Evolutionary conservation across 1,139 yeast genomes (phyloP).

Genomic region (Suhomyces anneliseae): DNA sequence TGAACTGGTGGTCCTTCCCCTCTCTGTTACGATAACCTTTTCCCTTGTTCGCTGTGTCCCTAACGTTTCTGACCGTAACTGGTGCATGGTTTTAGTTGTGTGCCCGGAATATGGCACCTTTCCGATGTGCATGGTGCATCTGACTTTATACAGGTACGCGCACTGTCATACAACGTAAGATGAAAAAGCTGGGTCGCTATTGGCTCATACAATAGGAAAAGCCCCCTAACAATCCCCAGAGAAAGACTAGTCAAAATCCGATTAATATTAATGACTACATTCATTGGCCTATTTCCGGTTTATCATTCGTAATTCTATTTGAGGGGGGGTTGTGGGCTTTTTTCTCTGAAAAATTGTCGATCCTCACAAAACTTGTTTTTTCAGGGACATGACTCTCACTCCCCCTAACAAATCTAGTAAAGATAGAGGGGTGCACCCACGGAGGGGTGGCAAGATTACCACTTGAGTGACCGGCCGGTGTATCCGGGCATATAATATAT

Average conservation of each 20-base stretch:
- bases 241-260: neutral
- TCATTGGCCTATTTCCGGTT: too few species aligned
- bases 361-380: too few species aligned
- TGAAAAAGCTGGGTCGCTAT: slow-evolving; percentile 4
- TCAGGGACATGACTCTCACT: too few species aligned
- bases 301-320: too few species aligned
- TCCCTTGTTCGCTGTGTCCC: neutral
- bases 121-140: neutral
- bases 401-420: too few species aligned
- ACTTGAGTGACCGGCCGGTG: too few species aligned
- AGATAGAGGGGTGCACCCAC: too few species aligned
- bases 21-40: neutral
- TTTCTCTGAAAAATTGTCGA: too few species aligned
- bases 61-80: neutral
- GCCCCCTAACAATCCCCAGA: slow-evolving; percentile 3
- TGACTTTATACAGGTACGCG: neutral
- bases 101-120: neutral
- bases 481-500: too few species aligned
- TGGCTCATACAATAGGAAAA: slow-evolving; percentile 1
- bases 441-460: too few species aligned
- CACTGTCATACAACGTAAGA: neutral
- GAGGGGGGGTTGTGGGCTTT: neutral
- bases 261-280: too few species aligned
- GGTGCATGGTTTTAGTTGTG: neutral
- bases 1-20: neutral